Percentiles rank a stretch among this genome's conserved stretches.
These are phyloP conservation scores for Wickerhamomyces bovis DNA, from an alignment of 805 yeast genomes.

Conservation along the genomic window DNA sequence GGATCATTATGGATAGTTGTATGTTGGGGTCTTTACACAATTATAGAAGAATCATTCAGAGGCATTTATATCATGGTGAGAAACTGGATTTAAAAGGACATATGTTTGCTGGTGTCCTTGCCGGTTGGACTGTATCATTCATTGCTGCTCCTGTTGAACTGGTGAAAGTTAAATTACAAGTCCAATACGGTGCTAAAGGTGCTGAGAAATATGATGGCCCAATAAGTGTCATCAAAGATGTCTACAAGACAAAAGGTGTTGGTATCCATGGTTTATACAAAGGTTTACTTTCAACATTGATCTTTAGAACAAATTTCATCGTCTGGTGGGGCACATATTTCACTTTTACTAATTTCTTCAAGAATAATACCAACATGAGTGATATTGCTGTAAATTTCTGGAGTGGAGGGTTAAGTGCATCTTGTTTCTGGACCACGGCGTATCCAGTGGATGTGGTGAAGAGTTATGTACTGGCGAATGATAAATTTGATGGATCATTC, in stretches of 20 bases:
- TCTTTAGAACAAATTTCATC: slow-evolving; percentile 79
- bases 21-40: slow-evolving; percentile 84
- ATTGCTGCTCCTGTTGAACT: slow-evolving; percentile 96
- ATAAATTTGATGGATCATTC: slow-evolving; percentile 64
- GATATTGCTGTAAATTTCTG: slow-evolving; percentile 76
- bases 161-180: slow-evolving; percentile 82
- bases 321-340: slow-evolving; percentile 96
- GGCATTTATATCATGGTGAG: slow-evolving; percentile 52
- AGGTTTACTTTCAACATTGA: slow-evolving; percentile 80
- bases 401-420: slow-evolving; percentile 87
- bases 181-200: slow-evolving; percentile 76
- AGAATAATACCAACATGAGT: slow-evolving; percentile 56
- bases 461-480: slow-evolving; percentile 78
- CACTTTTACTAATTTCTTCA: slow-evolving; percentile 63
- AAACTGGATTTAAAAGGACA: slow-evolving; percentile 69
- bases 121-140: slow-evolving; percentile 88
- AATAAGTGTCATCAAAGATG: slow-evolving; percentile 58
- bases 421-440: slow-evolving; percentile 84
- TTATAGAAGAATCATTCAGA: slow-evolving; percentile 63
- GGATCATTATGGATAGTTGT: slow-evolving; percentile 91
- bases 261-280: slow-evolving; percentile 74
- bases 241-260: slow-evolving; percentile 41
- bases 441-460: slow-evolving; percentile 87
- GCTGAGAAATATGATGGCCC: slow-evolving; percentile 67
- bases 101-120: slow-evolving; percentile 64